Percentiles rank a stretch among this genome's conserved stretches.
These are phyloP conservation scores for Trypanosoma platydactyli DNA, from an alignment of 208 protist genomes.

Conservation along the genomic window DNA sequence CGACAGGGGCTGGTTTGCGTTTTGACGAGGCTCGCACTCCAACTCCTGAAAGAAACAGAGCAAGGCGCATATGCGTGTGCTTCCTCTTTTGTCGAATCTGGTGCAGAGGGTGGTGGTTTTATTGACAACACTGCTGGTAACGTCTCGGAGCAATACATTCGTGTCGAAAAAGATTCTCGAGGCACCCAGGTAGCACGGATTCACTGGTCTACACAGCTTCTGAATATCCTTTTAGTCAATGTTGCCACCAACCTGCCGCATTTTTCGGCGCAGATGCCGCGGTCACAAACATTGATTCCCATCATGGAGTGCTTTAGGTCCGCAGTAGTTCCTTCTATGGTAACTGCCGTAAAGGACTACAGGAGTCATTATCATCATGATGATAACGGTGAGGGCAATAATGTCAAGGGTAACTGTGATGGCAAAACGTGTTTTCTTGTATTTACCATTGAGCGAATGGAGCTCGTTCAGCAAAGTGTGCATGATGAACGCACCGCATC, in stretches of 20 bases:
- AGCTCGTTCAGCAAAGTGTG: slow-evolving; percentile 12
- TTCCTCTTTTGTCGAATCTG: not conserved
- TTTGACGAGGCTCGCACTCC: slow-evolving; percentile 6
- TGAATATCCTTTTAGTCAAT: slow-evolving; percentile 9
- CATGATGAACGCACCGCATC: slow-evolving; percentile 25
- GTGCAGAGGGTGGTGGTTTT: not conserved
- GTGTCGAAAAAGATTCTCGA: not conserved
- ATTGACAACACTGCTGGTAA: not conserved
- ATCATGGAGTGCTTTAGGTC: slow-evolving; percentile 10
- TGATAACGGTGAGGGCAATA: not conserved
- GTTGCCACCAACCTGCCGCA: not conserved
- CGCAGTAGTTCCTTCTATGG: no score
- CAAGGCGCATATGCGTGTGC: not conserved
- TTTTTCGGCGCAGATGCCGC: slow-evolving; percentile 13
- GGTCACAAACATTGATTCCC: slow-evolving; percentile 12
- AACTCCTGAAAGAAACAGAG: slow-evolving; percentile 2
- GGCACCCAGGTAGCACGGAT: slow-evolving; percentile 3
- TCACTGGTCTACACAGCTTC: slow-evolving; percentile 26
- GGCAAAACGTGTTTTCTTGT: slow-evolving; percentile 1
- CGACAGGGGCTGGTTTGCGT: slow-evolving; percentile 17
- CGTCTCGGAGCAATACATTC: slow-evolving; percentile 7
- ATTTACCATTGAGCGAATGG: slow-evolving; percentile 10
- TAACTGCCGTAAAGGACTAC: not conserved
- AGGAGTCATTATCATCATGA: no score
- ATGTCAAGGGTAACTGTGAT: not conserved